Evolutionary conservation across 164 flowering plant genomes (phyloP).

Genomic region (Stephania yunnanensis): DNA sequence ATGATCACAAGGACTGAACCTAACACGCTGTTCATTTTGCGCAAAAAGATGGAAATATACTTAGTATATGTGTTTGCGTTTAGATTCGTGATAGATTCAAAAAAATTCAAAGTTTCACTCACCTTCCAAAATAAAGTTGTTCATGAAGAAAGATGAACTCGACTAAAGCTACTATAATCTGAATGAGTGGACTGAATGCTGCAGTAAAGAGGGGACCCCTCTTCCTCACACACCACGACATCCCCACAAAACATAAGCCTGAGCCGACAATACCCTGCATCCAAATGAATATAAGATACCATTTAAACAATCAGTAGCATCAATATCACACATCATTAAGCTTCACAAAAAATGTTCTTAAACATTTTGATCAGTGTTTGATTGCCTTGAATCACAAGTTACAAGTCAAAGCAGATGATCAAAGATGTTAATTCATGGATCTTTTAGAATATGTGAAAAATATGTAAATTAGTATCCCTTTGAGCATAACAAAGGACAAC

Average conservation of each 20-base stretch:
- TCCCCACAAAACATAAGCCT: constrained; percentile 60
- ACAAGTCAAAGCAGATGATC: background rate
- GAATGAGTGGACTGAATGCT: constrained; percentile 77
- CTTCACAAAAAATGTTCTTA: too few relatives aligned
- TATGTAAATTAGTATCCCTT: too few relatives aligned
- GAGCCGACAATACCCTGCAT: constrained; percentile 66
- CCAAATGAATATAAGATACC: background rate
- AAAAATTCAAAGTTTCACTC: background rate
- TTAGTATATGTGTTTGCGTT: background rate
- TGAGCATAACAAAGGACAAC: background rate
- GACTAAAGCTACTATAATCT: constrained; percentile 56
- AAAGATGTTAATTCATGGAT: background rate
- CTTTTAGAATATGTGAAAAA: too few relatives aligned
- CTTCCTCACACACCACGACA: constrained; percentile 87
- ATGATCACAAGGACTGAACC: constrained; percentile 51
- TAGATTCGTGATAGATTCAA: background rate
- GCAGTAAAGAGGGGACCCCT: constrained; percentile 85
- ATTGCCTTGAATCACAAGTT: too few relatives aligned
- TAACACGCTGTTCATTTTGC: constrained; percentile 39
- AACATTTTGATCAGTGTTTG: background rate
- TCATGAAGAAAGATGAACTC: constrained; percentile 54
- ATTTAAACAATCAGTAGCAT: background rate
- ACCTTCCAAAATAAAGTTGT: constrained; percentile 75
- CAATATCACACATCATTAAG: too few relatives aligned
- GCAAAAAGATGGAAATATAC: background rate